phyloP scores from a whole-genome alignment of 1,284 basidiomycete species.

The Boletus sp. region DNA sequence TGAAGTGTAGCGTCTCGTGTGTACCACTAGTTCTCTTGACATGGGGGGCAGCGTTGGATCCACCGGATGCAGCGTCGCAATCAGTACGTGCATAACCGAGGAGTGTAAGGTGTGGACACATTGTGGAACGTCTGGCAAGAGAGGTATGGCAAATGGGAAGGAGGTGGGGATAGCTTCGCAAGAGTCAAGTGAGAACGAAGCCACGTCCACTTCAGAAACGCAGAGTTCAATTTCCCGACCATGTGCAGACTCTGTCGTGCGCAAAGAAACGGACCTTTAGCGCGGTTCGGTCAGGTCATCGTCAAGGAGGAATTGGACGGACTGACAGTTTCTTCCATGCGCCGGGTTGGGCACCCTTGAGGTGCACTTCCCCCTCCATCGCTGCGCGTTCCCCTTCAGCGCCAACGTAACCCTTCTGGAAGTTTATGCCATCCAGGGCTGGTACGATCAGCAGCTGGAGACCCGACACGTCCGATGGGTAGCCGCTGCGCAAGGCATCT shows the following conservation, averaged over 20 bases:
- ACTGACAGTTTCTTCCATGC: slow-evolving; percentile 64
- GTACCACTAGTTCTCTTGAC: slow-evolving; percentile 57
- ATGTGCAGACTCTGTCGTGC: slow-evolving; percentile 61
- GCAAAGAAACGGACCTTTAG: slow-evolving; percentile 58
- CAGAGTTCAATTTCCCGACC: slow-evolving; percentile 62
- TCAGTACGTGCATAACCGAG: slow-evolving; percentile 60
- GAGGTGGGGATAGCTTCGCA: slow-evolving; percentile 49
- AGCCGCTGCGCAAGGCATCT: slow-evolving; percentile 14
- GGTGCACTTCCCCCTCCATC: slow-evolving; percentile 77
- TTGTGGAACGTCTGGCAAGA: slow-evolving; percentile 71
- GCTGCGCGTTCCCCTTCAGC: slow-evolving; percentile 74
- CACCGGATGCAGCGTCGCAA: slow-evolving; percentile 56
- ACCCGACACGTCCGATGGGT: slow-evolving; percentile 14
- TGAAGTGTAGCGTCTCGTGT: slow-evolving; percentile 70
- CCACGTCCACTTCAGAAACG: slow-evolving; percentile 50
- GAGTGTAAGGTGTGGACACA: slow-evolving; percentile 69
- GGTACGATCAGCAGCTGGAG: slow-evolving; percentile 67
- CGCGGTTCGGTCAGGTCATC: slow-evolving; percentile 10
- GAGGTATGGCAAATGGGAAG: slow-evolving; percentile 72
- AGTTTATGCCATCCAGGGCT: slow-evolving; percentile 58
- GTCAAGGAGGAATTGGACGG: slow-evolving; percentile 5
- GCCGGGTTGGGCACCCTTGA: slow-evolving; percentile 59
- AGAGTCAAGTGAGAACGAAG: slow-evolving; percentile 35
- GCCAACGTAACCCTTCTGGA: slow-evolving; percentile 77
- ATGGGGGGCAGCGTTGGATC: slow-evolving; percentile 40